Conservation (phyloP, 345 rosid species). For the Brassica nigra region DNA sequence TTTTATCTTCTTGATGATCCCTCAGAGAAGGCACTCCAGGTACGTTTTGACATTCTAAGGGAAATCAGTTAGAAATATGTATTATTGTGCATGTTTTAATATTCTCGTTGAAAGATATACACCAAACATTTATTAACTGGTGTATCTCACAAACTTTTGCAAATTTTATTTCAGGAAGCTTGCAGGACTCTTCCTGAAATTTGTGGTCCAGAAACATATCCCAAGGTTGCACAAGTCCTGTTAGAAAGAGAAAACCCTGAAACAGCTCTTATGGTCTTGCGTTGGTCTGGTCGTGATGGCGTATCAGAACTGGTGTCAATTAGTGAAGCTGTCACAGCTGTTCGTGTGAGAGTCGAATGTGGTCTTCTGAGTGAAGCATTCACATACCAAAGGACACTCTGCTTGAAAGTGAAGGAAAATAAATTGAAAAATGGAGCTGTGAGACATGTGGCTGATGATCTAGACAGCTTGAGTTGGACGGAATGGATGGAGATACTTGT, state of each 20-base stretch:
- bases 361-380: conserved; percentile 95
- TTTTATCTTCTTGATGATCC: conserved; percentile 94
- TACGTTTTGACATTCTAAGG: conserved; percentile 31
- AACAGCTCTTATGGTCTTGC: conserved; percentile 81
- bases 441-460: conserved; percentile 42
- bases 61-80: conserved; percentile 9
- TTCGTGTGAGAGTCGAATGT: conserved; percentile 88
- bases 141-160: conserved; percentile 37
- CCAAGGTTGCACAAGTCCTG: conserved; percentile 87
- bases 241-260: conserved; percentile 87
- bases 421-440: conserved; percentile 50
- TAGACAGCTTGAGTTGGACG: conserved; percentile 58
- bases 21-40: conserved; percentile 80
- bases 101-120: neutral
- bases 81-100: conserved; percentile 7
- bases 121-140: neutral
- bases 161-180: conserved; percentile 67
- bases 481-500: conserved; percentile 86
- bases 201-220: conserved; percentile 74
- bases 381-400: conserved; percentile 78
- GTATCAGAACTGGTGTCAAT: conserved; percentile 62
- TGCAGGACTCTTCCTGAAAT: conserved; percentile 89
- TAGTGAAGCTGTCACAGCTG: conserved; percentile 80
- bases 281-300: conserved; percentile 90
- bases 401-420: conserved; percentile 66